Base-by-base conservation (phyloP, 306 rosid species). In the Ochetophila trinervis region DNA sequence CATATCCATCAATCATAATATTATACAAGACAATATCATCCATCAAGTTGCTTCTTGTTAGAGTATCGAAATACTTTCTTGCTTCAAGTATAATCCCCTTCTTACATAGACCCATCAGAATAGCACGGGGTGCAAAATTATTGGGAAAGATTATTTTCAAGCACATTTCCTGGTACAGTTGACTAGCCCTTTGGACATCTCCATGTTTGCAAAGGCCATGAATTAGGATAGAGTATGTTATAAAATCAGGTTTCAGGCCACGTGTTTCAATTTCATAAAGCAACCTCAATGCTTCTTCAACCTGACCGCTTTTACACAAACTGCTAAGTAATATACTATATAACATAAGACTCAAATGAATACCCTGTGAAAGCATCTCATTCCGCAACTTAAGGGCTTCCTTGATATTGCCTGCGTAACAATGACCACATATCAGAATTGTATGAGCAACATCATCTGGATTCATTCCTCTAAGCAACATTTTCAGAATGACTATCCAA, bases 191-290 rank as follows among this genome's bases (percentile, higher is more conserved):
- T 62, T 74, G 74, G 13, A 74, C 74, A 20, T 68, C 51, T 70
- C 85, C 88, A 64, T 80, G 71, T 78, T 77, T 83, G 75, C 83
- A 83, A 53, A 74, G 79, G 40, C 79, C 81, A 74, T 77, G 80
- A 58, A 83, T 80, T 55, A 80, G 61, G 68, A 83, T 80, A 52
- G 83, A 80, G 57, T 75, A 83, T 35, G 79, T 62, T 68, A 77
- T 71, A 14, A 71, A 58, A 74, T 83, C 83, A 35, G 83, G 83
- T 74, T 71, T 61, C 72, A 77, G 47, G 63, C 76, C 55, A 7
- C 68, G 20, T 22, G 74, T 60, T 77, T 83, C 85, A 85, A 83
- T 70, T 49, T 79, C 83, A 77, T 74, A 66, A 6, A 76, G 74
- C 70, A 83, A 60, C 56, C 59, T 53, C 62, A 80, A 65, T 10